Evolutionary conservation across 2,329 filamentous ascomycete species (phyloP).

Genomic region (Didymella keratinophila): DNA sequence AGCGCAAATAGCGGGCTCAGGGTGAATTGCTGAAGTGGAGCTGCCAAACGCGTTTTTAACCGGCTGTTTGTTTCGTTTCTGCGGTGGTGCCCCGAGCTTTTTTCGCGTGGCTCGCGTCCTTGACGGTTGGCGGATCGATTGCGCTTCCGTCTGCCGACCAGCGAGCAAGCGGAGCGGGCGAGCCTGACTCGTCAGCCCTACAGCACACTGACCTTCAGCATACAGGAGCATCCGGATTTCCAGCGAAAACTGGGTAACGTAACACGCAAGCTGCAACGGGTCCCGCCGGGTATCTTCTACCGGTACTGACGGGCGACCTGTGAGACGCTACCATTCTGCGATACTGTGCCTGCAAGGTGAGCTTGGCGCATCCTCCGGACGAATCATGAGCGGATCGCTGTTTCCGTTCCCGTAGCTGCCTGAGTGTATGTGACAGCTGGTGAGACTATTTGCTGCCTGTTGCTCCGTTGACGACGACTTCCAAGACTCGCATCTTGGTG

Average conservation of each 20-base stretch:
- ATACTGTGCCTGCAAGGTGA: background rate
- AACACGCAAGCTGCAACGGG: constrained; percentile 5
- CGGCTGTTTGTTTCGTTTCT: constrained; percentile 1
- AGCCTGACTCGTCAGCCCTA: constrained; percentile 4
- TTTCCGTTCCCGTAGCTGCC: background rate
- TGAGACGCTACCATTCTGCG: background rate
- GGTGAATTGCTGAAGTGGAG: constrained; percentile 1
- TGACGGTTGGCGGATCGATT: background rate
- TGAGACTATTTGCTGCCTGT: background rate
- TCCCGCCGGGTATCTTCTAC: background rate
- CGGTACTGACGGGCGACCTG: constrained; percentile 4
- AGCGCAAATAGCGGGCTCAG: constrained; percentile 3
- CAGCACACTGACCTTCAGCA: background rate
- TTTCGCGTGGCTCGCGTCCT: constrained; percentile 4
- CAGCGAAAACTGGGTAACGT: constrained; percentile 4
- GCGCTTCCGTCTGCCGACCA: constrained; percentile 2
- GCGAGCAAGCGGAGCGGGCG: too few relatives aligned
- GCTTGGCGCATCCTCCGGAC: constrained; percentile 5
- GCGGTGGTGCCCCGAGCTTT: background rate
- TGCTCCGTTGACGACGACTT: background rate
- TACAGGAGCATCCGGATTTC: constrained; percentile 8
- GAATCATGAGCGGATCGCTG: constrained; percentile 2
- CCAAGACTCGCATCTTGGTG: background rate
- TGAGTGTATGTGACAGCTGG: background rate
- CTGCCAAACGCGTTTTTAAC: background rate